phyloP scores from a whole-genome alignment of 495 filamentous ascomycete species.

The Tuber microsphaerosporum region DNA sequence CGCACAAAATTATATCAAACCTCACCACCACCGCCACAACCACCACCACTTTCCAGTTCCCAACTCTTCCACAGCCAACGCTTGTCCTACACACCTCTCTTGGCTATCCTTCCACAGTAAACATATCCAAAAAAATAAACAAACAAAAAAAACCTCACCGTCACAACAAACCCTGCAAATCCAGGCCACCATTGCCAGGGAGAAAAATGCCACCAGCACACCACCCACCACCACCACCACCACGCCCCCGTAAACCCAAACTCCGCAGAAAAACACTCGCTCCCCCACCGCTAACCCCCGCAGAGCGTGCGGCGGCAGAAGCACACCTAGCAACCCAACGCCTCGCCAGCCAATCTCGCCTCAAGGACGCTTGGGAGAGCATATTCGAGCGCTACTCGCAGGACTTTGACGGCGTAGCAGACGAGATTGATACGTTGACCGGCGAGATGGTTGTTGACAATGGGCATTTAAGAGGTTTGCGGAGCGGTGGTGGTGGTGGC shows the following conservation, averaged over 20 bases:
- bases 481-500: neutral
- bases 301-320: constrained; percentile 10
- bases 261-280: neutral
- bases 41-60: neutral
- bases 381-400: constrained; percentile 84
- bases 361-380: constrained; percentile 72
- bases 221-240: constrained; percentile 3
- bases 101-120: neutral
- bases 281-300: neutral
- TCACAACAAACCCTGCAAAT: neutral
- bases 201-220: neutral
- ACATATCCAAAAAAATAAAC: neutral
- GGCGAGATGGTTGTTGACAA: constrained; percentile 78
- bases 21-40: neutral
- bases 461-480: constrained; percentile 54
- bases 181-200: neutral
- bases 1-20: neutral
- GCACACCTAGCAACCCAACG: constrained; percentile 24
- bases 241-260: constrained; percentile 5
- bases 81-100: neutral
- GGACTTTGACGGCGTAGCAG: constrained; percentile 72
- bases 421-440: constrained; percentile 71
- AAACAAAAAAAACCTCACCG: neutral
- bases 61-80: neutral
- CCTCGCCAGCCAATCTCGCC: constrained; percentile 43